These are phyloP conservation scores for Gossypium australe DNA, from an alignment of 345 rosid species.

Conservation along the genomic window DNA sequence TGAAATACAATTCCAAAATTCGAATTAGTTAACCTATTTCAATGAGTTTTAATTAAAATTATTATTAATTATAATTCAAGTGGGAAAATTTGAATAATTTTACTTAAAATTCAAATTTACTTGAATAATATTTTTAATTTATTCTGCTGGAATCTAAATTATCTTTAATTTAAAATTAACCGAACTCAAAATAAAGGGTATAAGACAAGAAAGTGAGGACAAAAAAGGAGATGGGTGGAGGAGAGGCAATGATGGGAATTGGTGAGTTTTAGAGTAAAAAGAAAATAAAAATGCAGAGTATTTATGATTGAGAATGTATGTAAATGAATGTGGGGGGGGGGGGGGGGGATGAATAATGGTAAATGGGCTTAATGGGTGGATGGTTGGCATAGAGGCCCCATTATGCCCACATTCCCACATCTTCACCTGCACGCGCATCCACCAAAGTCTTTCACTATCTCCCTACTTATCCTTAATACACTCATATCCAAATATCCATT, in stretches of 20 bases:
- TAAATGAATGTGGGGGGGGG: background rate
- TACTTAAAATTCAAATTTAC: too few relatives aligned
- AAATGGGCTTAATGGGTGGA: conserved; percentile 20
- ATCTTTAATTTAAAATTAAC: too few relatives aligned
- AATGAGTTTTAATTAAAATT: too few relatives aligned
- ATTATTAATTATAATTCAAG: too few relatives aligned
- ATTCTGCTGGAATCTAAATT: too few relatives aligned
- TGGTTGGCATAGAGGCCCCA: conserved; percentile 27
- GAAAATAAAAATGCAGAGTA: background rate
- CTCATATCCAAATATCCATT: too few relatives aligned
- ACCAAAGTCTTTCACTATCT: conserved; percentile 39
- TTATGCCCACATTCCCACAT: conserved; percentile 61
- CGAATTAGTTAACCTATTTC: too few relatives aligned
- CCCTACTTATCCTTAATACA: too few relatives aligned
- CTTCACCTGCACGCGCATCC: conserved; percentile 68
- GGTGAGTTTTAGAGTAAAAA: conserved; percentile 30
- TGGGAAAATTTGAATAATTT: too few relatives aligned
- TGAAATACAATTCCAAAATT: too few relatives aligned
- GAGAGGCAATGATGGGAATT: conserved; percentile 29
- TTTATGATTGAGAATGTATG: conserved; percentile 23
- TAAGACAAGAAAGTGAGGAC: background rate
- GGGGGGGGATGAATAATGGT: background rate
- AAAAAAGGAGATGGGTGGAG: background rate
- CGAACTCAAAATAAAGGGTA: too few relatives aligned
- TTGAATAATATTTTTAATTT: too few relatives aligned